phyloP scores from a whole-genome alignment of 2,329 filamentous ascomycete genomes.

The Curvularia spicifera region DNA sequence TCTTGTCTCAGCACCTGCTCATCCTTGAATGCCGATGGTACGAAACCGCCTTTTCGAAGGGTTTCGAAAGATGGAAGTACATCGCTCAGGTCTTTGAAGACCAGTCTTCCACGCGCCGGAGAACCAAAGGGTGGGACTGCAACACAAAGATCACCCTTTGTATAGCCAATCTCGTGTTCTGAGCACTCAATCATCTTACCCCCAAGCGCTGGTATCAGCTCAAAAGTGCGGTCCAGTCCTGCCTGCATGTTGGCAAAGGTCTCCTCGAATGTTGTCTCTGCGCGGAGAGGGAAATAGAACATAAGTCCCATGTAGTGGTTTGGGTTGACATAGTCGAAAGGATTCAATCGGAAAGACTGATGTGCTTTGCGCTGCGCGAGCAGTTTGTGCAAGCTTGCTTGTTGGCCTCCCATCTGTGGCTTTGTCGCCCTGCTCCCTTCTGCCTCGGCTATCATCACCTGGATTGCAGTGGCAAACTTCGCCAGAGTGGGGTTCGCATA shows the following conservation, averaged over 20 bases:
- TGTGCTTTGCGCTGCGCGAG: conserved; percentile 26
- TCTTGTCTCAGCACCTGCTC: conserved; percentile 19
- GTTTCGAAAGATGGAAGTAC: conserved; percentile 27
- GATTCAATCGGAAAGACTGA: conserved; percentile 39
- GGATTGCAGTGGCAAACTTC: conserved; percentile 35
- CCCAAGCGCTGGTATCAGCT: conserved; percentile 47
- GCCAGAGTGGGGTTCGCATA: conserved; percentile 42
- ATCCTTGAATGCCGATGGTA: conserved; percentile 28
- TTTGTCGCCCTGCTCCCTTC: background rate
- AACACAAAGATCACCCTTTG: conserved; percentile 33
- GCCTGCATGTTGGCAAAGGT: conserved; percentile 43
- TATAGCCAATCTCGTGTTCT: conserved; percentile 38
- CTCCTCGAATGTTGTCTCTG: conserved; percentile 34
- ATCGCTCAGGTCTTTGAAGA: conserved; percentile 29
- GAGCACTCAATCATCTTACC: conserved; percentile 47
- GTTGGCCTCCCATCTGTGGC: background rate
- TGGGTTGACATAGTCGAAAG: conserved; percentile 38
- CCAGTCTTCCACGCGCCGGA: conserved; percentile 5
- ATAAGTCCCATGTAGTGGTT: conserved; percentile 39
- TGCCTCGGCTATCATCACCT: background rate
- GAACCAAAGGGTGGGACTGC: conserved; percentile 25
- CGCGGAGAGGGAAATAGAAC: conserved; percentile 46
- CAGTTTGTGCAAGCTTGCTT: conserved; percentile 14
- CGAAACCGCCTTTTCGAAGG: conserved; percentile 24
- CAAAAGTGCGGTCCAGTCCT: conserved; percentile 46